Base-by-base conservation (phyloP, 352 stramenopile genomes). In the Globisporangium nunn region DNA sequence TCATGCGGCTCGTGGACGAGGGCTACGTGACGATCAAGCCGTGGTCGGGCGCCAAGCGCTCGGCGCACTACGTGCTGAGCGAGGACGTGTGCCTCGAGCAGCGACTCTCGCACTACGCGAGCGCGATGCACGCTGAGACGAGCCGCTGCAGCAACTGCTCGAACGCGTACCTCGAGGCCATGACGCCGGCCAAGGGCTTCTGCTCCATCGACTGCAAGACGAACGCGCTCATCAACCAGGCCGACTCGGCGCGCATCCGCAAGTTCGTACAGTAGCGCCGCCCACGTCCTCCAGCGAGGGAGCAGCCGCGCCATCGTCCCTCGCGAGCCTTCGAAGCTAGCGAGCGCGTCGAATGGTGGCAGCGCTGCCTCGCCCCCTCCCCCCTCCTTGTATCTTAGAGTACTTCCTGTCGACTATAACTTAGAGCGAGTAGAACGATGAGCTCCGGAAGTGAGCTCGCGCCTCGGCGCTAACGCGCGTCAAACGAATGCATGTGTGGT, bases 181-280 rank as follows among this genome's bases (percentile, higher is more conserved):
- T 87, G 46, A 72, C 81, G n/a, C 68, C 76, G 2, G 70, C 62
- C 17, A 76, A 75, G n/a, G 81, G 78, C 51, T 93, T 93, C 57
- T 93, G 81, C 70, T 91, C 77, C 4, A 90, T 93, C 58, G 83
- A 93, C 72, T 93, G 83, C 72, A 93, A 93, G 70, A 93, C 81
- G 31, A 91, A 90, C 63, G 67, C 83, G 47, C 62, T 86, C 56
- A 81, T 91, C 68, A 88, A 59, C 64, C 71, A 83, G 52, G 78
- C 74, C 4, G 81, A 91, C 68, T 85, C 81, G 60, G 81, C 78
- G 47, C 75, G 66, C 58, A 78, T 86, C 51, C 71, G 67, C 50
- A 71, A 73, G 41, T 83, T 78, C 66, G 76, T 74, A 54, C 69
- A 72, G 39, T 85, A 56, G 74, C 15, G 37, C 37, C 8, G 35